A percentile compares a stretch with the other conserved stretches of the same genome.
Conservation (phyloP, 1,139 yeast genomes). For the Scheffersomyces parashehatae region DNA sequence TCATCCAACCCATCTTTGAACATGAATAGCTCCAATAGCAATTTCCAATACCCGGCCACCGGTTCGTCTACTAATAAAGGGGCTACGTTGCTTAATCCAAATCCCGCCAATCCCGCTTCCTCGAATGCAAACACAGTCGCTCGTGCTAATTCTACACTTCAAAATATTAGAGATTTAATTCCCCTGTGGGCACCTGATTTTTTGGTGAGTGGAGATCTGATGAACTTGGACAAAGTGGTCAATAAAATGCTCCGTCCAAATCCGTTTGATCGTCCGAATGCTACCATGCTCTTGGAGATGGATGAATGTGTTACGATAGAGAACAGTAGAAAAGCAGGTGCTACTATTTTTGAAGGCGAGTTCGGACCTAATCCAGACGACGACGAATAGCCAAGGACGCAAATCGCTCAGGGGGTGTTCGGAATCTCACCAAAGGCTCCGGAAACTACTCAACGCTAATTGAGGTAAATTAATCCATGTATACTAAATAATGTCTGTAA, state of each 20-base stretch:
- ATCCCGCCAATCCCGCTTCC: background rate
- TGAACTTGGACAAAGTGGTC: constrained; percentile 76
- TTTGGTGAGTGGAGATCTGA: constrained; percentile 65
- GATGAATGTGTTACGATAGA: constrained; percentile 82
- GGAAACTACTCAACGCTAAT: too few species aligned
- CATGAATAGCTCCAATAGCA: constrained; percentile 7
- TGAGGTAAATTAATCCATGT: too few species aligned
- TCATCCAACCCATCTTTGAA: constrained; percentile 10
- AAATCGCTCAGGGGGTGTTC: too few species aligned
- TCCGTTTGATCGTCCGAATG: constrained; percentile 82
- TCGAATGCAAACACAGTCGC: constrained; percentile 8
- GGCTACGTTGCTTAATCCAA: background rate
- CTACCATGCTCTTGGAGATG: constrained; percentile 63
- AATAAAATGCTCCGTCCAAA: constrained; percentile 88
- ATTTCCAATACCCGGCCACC: background rate
- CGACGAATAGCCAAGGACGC: constrained; percentile 6
- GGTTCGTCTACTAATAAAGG: background rate
- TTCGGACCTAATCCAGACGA: constrained; percentile 66
- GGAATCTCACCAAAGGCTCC: too few species aligned
- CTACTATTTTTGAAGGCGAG: constrained; percentile 94
- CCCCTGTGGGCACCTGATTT: constrained; percentile 89
- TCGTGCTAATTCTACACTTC: constrained; percentile 16
- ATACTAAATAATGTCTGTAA: too few species aligned
- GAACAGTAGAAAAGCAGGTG: constrained; percentile 85
- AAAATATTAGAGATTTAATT: constrained; percentile 27